Conservation (phyloP, 345 rosid genomes). For the Arabidopsis suecica region DNA sequence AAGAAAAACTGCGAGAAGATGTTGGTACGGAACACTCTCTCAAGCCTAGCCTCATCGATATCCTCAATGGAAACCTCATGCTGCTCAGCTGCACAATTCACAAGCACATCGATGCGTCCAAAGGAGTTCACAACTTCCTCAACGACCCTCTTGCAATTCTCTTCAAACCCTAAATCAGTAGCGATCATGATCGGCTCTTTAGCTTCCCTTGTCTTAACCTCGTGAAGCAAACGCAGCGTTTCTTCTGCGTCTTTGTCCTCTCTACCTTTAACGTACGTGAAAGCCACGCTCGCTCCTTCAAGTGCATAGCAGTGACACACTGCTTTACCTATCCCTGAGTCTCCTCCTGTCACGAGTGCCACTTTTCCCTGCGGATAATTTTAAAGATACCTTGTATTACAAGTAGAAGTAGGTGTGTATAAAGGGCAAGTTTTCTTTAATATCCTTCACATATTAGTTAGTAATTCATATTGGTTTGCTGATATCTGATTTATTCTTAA, state of each 20-base stretch:
- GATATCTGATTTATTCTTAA: background rate
- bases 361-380: conserved; percentile 66
- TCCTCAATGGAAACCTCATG: conserved; percentile 61
- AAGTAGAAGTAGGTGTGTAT: background rate
- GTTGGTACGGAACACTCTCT: conserved; percentile 72
- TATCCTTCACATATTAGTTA: background rate
- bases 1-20: conserved; percentile 71
- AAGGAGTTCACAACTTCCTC: conserved; percentile 66
- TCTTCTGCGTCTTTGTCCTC: conserved; percentile 79
- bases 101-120: conserved; percentile 68
- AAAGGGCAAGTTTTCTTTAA: background rate
- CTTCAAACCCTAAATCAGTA: conserved; percentile 69
- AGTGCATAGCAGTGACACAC: conserved; percentile 56
- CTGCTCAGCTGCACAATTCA: conserved; percentile 76
- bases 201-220: conserved; percentile 54
- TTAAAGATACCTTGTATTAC: conserved; percentile 15
- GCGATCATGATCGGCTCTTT: conserved; percentile 65
- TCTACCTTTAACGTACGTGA: conserved; percentile 65
- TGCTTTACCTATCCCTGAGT: conserved; percentile 79
- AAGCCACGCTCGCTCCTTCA: conserved; percentile 79
- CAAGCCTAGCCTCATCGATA: conserved; percentile 70
- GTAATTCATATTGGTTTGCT: background rate
- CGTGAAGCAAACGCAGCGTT: conserved; percentile 54
- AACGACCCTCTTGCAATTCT: conserved; percentile 67
- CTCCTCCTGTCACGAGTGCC: conserved; percentile 81